Percentiles rank a stretch among this genome's conserved stretches.
These are phyloP conservation scores for Xylaria scruposa DNA, from an alignment of 495 filamentous ascomycete genomes.

Conservation along the genomic window DNA sequence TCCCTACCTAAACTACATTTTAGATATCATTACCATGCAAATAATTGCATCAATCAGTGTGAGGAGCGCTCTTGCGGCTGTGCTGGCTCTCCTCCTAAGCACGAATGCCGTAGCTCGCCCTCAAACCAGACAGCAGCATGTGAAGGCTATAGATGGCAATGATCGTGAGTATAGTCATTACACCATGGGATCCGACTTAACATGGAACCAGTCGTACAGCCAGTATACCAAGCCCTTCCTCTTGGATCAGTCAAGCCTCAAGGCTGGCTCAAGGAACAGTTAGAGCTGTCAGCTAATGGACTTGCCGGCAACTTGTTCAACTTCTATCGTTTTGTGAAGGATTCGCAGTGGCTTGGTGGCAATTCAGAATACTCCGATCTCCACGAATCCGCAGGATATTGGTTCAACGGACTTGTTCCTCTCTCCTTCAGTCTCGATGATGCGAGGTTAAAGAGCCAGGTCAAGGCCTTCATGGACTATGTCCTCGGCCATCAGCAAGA, in stretches of 20 bases:
- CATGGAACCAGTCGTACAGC: slow-evolving; percentile 37
- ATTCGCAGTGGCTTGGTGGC: slow-evolving; percentile 64
- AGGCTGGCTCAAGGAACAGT: slow-evolving; percentile 67
- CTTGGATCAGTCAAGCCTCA: slow-evolving; percentile 63
- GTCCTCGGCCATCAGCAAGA: slow-evolving; percentile 58
- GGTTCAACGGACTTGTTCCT: slow-evolving; percentile 70
- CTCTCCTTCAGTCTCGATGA: slow-evolving; percentile 66
- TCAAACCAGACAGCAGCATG: not conserved
- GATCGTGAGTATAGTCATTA: slow-evolving; percentile 9
- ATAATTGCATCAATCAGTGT: slow-evolving; percentile 13
- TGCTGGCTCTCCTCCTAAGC: slow-evolving; percentile 22
- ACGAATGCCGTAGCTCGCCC: slow-evolving; percentile 15
- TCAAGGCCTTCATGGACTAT: slow-evolving; percentile 54
- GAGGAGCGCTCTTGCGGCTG: slow-evolving; percentile 7
- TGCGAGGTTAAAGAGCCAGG: slow-evolving; percentile 60
- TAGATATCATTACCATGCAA: slow-evolving; percentile 2
- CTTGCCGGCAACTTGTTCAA: slow-evolving; percentile 66
- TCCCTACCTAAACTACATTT: not conserved
- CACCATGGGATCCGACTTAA: not conserved
- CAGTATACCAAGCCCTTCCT: slow-evolving; percentile 53
- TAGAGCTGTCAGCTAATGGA: slow-evolving; percentile 59
- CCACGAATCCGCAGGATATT: slow-evolving; percentile 68
- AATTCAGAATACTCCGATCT: slow-evolving; percentile 63
- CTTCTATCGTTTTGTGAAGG: slow-evolving; percentile 63
- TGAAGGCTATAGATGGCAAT: slow-evolving; percentile 1